phyloP scores from a whole-genome alignment of 352 stramenopile species.

The Phytophthora hybrid region DNA sequence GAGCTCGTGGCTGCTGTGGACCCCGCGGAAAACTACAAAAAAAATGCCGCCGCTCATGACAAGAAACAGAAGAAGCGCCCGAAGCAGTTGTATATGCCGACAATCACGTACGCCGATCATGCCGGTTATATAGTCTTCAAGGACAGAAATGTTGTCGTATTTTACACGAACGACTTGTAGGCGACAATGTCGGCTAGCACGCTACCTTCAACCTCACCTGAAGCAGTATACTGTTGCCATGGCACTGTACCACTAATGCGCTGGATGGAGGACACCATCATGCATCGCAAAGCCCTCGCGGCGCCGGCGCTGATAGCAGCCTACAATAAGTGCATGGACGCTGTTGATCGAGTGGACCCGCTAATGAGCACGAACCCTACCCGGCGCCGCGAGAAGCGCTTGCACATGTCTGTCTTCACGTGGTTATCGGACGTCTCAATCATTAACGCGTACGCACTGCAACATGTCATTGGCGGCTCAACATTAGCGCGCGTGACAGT shows the following conservation, averaged over 20 bases:
- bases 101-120: slow-evolving; percentile 7
- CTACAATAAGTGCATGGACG: slow-evolving; percentile 26
- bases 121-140: slow-evolving; percentile 11
- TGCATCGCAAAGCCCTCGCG: slow-evolving; percentile 7
- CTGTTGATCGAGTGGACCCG: slow-evolving; percentile 17
- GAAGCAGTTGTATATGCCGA: slow-evolving; percentile 11
- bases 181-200: background rate
- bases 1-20: no score
- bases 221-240: slow-evolving; percentile 10
- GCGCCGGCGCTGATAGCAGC: slow-evolving; percentile 13
- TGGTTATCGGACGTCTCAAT: slow-evolving; percentile 11
- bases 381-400: slow-evolving; percentile 7
- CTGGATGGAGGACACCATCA: slow-evolving; percentile 16
- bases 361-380: slow-evolving; percentile 20
- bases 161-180: slow-evolving; percentile 22
- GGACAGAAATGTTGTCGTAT: background rate
- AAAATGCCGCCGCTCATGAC: background rate
- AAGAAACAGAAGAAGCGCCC: no score
- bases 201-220: background rate
- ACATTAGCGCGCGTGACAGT: background rate
- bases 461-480: background rate
- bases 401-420: slow-evolving; percentile 22
- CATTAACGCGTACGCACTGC: slow-evolving; percentile 19
- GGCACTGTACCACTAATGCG: slow-evolving; percentile 8
- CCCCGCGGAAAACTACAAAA: background rate